phyloP scores from a whole-genome alignment of 176 grass and related monocot genomes.

The Musa acuminata region DNA sequence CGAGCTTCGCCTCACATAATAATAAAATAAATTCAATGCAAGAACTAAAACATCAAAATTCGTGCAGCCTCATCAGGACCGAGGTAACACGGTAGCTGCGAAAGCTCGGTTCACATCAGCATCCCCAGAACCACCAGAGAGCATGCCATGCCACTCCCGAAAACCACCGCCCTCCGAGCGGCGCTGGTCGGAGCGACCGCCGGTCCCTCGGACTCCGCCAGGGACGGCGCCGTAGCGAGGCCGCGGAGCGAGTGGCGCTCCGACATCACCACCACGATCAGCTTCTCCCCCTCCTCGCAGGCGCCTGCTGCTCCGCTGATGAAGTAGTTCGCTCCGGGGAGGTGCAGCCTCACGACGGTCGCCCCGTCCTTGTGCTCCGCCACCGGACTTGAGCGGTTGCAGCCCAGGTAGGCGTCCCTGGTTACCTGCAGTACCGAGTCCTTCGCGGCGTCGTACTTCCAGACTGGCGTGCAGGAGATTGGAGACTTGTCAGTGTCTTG shows the following conservation, averaged over 20 bases:
- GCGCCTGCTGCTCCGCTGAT: conserved; percentile 14
- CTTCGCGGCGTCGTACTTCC: conserved; percentile 33
- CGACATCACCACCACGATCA: conserved; percentile 32
- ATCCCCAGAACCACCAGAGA: too few relatives aligned
- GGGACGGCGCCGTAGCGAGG: background rate
- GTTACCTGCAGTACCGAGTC: conserved; percentile 42
- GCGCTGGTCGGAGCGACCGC: conserved; percentile 12
- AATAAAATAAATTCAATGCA: too few relatives aligned
- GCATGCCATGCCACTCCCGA: too few relatives aligned
- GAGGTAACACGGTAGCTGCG: too few relatives aligned
- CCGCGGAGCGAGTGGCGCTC: conserved; percentile 16
- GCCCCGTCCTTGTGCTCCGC: conserved; percentile 20
- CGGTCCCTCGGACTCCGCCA: conserved; percentile 12
- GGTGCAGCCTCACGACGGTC: conserved; percentile 1
- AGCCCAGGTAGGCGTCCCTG: conserved; percentile 31
- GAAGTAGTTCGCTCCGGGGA: conserved; percentile 32
- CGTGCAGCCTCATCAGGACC: too few relatives aligned
- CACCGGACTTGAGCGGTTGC: conserved; percentile 33
- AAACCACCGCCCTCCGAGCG: background rate
- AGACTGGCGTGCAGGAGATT: conserved; percentile 13
- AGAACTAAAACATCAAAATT: too few relatives aligned
- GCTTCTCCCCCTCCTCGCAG: conserved; percentile 24
- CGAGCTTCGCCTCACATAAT: too few relatives aligned
- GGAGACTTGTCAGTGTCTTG: background rate
- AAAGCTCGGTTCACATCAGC: too few relatives aligned